These are phyloP conservation scores for Nasturtium officinale DNA, from an alignment of 345 rosid genomes.

Conservation along the genomic window DNA sequence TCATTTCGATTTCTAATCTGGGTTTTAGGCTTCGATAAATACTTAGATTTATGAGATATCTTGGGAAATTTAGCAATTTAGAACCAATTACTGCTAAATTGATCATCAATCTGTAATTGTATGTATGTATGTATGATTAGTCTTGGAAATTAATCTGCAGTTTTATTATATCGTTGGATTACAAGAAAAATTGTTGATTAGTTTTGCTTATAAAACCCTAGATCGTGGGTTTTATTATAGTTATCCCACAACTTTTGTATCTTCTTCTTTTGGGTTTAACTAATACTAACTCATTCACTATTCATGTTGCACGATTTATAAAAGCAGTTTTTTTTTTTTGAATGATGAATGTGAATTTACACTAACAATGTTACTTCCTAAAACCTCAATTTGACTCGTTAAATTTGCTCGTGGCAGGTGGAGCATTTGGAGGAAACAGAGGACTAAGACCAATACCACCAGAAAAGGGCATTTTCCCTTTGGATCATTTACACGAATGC, in stretches of 20 bases:
- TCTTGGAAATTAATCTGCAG: not conserved
- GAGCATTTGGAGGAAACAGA: slow-evolving; percentile 95
- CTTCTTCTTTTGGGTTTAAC: not conserved
- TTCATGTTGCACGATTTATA: not conserved
- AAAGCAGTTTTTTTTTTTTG: too few species aligned
- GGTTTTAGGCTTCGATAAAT: slow-evolving; percentile 5
- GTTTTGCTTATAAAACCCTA: not conserved
- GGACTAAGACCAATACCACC: slow-evolving; percentile 92
- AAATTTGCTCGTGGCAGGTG: slow-evolving; percentile 52
- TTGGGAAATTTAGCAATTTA: not conserved
- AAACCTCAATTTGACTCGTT: not conserved
- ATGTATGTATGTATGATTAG: not conserved
- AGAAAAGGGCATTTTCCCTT: slow-evolving; percentile 89
- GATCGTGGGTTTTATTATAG: not conserved
- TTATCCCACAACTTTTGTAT: not conserved
- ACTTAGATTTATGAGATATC: slow-evolving; percentile 1
- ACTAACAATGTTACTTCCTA: not conserved
- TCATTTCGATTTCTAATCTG: not conserved
- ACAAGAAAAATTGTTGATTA: not conserved
- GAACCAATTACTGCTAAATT: not conserved
- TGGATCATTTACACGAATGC: slow-evolving; percentile 88
- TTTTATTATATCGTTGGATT: not conserved
- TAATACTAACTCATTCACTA: not conserved
- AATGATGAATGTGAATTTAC: too few species aligned
- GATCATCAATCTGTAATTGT: not conserved